A percentile compares a stretch with the other conserved stretches of the same genome.
Conservation (phyloP, 768 basidiomycete species). For the Tylopilus sp. region DNA sequence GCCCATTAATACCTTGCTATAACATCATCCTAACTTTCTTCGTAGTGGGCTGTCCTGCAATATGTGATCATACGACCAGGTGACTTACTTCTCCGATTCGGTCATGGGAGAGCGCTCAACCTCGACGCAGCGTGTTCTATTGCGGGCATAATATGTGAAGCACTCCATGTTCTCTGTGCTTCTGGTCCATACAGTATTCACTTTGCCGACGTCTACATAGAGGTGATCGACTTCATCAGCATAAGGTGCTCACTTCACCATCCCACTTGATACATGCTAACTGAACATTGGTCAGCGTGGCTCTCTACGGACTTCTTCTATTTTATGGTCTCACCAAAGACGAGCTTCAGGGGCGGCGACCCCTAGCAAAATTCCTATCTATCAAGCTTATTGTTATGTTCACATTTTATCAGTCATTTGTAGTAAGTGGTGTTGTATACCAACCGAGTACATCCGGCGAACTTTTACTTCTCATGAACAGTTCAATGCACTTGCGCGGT, state of each 20-base stretch:
- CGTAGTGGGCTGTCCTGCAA: conserved; percentile 84
- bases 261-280: neutral
- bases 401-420: conserved; percentile 83
- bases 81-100: conserved; percentile 8
- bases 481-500: conserved; percentile 64
- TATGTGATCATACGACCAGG: conserved; percentile 74
- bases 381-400: conserved; percentile 89
- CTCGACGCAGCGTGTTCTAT: conserved; percentile 42
- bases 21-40: neutral
- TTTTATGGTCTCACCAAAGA: conserved; percentile 82
- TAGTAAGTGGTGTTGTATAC: conserved; percentile 43
- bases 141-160: conserved; percentile 75
- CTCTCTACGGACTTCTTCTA: conserved; percentile 79
- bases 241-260: conserved; percentile 55
- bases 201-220: conserved; percentile 69
- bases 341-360: conserved; percentile 72
- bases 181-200: conserved; percentile 53
- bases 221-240: conserved; percentile 72
- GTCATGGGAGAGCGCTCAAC: conserved; percentile 5
- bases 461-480: conserved; percentile 25
- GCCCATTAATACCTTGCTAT: neutral
- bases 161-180: conserved; percentile 65
- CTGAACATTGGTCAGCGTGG: conserved; percentile 48
- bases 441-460: neutral
- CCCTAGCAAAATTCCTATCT: conserved; percentile 79